Conservation (phyloP, 345 rosid species). For the Pugionium dolabratum region DNA sequence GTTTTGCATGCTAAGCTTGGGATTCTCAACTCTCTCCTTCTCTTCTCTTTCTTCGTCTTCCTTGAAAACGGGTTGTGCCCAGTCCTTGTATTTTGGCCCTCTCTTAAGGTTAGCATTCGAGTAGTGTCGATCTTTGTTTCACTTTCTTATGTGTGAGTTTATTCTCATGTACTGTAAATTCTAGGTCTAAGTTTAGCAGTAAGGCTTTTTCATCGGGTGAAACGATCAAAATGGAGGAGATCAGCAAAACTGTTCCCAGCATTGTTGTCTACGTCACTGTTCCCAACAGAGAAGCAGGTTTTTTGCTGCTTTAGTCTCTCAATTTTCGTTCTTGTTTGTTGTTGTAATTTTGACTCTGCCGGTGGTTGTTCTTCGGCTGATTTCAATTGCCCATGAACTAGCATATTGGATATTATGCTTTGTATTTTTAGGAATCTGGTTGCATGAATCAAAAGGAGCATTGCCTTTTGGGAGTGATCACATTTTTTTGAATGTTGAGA, state of each 20-base stretch:
- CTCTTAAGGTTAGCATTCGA: slow-evolving; percentile 47
- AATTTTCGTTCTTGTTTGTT: neutral
- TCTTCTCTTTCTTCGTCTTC: slow-evolving; percentile 40
- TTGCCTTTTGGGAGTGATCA: too few relatives aligned
- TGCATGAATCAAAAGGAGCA: too few relatives aligned
- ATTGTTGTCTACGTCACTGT: slow-evolving; percentile 90
- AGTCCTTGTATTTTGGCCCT: slow-evolving; percentile 54
- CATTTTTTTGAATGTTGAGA: too few relatives aligned
- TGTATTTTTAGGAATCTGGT: too few relatives aligned
- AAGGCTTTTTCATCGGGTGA: slow-evolving; percentile 35
- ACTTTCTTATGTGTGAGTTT: neutral
- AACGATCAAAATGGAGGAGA: slow-evolving; percentile 64
- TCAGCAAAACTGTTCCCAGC: slow-evolving; percentile 60
- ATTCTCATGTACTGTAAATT: neutral
- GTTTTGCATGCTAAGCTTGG: slow-evolving; percentile 67
- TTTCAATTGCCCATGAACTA: too few relatives aligned
- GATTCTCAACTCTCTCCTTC: slow-evolving; percentile 53
- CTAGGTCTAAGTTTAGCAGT: slow-evolving; percentile 58
- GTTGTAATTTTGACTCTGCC: too few relatives aligned
- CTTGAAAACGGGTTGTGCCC: slow-evolving; percentile 56
- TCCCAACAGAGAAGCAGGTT: slow-evolving; percentile 87
- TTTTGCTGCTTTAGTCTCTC: neutral
- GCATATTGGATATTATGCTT: too few relatives aligned
- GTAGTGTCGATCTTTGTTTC: neutral
- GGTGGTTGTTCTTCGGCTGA: too few relatives aligned